A percentile compares a stretch with the other conserved stretches of the same genome.
These are phyloP conservation scores for Neonothopanus nambi DNA, from an alignment of 1,284 basidiomycete species.

Conservation along the genomic window DNA sequence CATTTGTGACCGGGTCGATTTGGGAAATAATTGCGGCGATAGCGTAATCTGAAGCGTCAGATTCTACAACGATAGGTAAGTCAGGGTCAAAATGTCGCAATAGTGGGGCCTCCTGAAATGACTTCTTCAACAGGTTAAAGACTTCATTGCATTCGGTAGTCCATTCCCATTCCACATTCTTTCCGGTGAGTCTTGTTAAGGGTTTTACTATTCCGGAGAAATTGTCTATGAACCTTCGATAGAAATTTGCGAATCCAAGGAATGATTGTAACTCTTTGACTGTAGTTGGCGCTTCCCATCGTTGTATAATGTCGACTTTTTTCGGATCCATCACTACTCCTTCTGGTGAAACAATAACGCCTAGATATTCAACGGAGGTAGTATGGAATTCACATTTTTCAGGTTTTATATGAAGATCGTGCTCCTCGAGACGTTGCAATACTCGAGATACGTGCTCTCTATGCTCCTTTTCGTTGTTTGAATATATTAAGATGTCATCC, in stretches of 20 bases:
- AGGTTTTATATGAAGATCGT: conserved; percentile 25
- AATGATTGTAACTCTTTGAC: conserved; percentile 31
- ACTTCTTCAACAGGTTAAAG: conserved; percentile 25
- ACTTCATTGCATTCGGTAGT: conserved; percentile 15
- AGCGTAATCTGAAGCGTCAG: conserved; percentile 30
- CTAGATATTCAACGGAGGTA: conserved; percentile 31
- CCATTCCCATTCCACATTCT: conserved; percentile 20
- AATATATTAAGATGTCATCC: conserved; percentile 29
- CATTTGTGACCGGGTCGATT: conserved; percentile 21
- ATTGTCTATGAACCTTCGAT: conserved; percentile 33
- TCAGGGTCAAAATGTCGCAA: conserved; percentile 21
- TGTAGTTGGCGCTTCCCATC: conserved; percentile 30
- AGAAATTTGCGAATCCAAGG: conserved; percentile 38
- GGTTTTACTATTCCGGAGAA: conserved; percentile 30
- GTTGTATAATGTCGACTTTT: conserved; percentile 29
- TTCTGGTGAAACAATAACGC: conserved; percentile 28
- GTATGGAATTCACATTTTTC: conserved; percentile 32
- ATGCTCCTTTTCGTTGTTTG: conserved; percentile 19
- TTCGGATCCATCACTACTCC: conserved; percentile 29
- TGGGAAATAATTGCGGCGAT: conserved; percentile 31
- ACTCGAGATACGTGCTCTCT: no score
- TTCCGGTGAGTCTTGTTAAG: conserved; percentile 21
- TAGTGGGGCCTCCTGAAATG: conserved; percentile 22
- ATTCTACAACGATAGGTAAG: conserved; percentile 26
- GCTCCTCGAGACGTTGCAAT: conserved; percentile 24